Evolutionary conservation across 768 basidiomycete species (phyloP).

Genomic region (Lentinula aciculospora): DNA sequence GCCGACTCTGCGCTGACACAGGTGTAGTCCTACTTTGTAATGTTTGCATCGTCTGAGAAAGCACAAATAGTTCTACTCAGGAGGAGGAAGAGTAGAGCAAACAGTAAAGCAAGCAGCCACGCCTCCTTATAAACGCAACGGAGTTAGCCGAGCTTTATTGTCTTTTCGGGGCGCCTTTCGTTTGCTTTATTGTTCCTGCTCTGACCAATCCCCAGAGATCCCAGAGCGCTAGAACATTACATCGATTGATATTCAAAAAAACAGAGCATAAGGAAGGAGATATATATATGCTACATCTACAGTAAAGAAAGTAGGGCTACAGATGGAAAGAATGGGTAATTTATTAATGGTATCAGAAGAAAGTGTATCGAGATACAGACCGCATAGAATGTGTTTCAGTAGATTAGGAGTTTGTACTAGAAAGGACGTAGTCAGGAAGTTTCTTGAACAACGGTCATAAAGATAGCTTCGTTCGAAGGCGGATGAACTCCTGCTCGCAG

Average conservation of each 20-base stretch:
- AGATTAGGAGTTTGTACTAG: not conserved
- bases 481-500: constrained; percentile 17
- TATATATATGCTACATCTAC: not conserved
- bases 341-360: no score
- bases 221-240: not conserved
- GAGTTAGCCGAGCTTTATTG: not conserved
- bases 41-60: not conserved
- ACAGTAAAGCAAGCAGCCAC: not conserved
- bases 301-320: constrained; percentile 2
- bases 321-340: not conserved
- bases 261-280: not conserved
- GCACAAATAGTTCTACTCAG: not conserved
- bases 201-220: no score
- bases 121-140: not conserved
- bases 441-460: constrained; percentile 41
- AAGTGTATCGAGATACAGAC: not conserved
- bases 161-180: not conserved
- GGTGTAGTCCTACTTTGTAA: no score
- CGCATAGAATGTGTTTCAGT: not conserved
- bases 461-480: constrained; percentile 27
- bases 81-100: not conserved
- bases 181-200: constrained; percentile 2
- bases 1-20: no score
- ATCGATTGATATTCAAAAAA: not conserved
- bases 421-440: constrained; percentile 17